Conservation (phyloP, 2,329 filamentous ascomycete genomes). For the Orbilia blumenaviensis region DNA sequence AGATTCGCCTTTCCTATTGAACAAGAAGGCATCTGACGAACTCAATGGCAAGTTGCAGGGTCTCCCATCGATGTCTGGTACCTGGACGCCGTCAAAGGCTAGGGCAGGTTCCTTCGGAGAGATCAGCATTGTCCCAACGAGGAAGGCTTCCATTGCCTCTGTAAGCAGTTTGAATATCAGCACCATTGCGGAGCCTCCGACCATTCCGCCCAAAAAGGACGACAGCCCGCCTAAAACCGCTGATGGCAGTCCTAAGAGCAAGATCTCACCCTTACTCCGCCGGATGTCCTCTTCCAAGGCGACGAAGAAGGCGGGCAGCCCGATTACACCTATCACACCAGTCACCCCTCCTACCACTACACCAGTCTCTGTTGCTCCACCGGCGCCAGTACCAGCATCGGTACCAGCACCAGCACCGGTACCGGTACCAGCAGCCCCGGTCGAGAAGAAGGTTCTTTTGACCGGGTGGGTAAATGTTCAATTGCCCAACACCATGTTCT, state of each 20-base stretch:
- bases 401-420: constrained; percentile 56
- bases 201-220: constrained; percentile 7
- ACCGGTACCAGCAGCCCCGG: constrained; percentile 76
- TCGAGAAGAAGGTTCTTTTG: constrained; percentile 56
- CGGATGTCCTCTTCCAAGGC: constrained; percentile 38
- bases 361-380: constrained; percentile 71
- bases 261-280: constrained; percentile 40
- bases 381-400: constrained; percentile 59
- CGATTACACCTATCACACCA: constrained; percentile 2
- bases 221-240: constrained; percentile 18
- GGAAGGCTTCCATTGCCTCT: constrained; percentile 46
- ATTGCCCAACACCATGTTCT: constrained; percentile 93
- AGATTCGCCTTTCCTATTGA: constrained; percentile 46
- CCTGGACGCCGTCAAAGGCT: constrained; percentile 31
- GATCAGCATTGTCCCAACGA: constrained; percentile 24
- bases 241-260: constrained; percentile 36
- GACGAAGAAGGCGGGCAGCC: constrained; percentile 27
- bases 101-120: constrained; percentile 48
- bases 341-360: constrained; percentile 61
- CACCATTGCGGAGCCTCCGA: constrained; percentile 34
- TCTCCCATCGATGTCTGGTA: constrained; percentile 15
- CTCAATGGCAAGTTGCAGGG: constrained; percentile 18
- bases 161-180: constrained; percentile 46
- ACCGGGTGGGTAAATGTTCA: constrained; percentile 79
- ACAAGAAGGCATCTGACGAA: constrained; percentile 40